Evolutionary conservation across 1,284 basidiomycete genomes (phyloP).

Genomic region (Pseudozyma hubeiensis): DNA sequence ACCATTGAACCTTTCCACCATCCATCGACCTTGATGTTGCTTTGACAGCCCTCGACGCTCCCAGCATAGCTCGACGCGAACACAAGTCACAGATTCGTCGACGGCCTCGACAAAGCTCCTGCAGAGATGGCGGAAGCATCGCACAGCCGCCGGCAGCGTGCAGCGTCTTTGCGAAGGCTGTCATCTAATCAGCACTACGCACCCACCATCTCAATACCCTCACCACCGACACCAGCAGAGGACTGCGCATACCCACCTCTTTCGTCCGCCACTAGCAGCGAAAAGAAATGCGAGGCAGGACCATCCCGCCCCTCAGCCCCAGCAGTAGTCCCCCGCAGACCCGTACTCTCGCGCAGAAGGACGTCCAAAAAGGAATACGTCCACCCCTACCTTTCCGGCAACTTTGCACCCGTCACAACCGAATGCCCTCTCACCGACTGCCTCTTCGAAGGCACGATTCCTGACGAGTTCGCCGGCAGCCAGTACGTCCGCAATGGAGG

Average conservation of each 20-base stretch:
- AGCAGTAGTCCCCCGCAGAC: slow-evolving; percentile 25
- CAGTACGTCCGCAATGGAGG: slow-evolving; percentile 72
- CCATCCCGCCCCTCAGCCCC: slow-evolving; percentile 7
- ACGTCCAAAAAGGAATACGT: slow-evolving; percentile 45
- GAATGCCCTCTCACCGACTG: slow-evolving; percentile 66
- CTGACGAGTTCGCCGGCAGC: slow-evolving; percentile 64
- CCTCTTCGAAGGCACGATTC: slow-evolving; percentile 61
- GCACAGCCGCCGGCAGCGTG: slow-evolving; percentile 10
- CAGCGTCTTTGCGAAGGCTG: slow-evolving; percentile 17
- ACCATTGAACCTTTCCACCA: neutral
- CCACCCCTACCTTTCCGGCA: slow-evolving; percentile 68
- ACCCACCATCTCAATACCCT: slow-evolving; percentile 23
- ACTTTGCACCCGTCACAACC: slow-evolving; percentile 66
- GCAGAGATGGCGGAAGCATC: slow-evolving; percentile 5
- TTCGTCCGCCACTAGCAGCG: slow-evolving; percentile 9
- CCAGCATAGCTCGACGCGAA: neutral
- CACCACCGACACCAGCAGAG: slow-evolving; percentile 17
- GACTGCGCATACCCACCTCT: slow-evolving; percentile 8
- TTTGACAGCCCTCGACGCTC: slow-evolving; percentile 1
- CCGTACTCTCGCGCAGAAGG: slow-evolving; percentile 29
- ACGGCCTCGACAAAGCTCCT: neutral
- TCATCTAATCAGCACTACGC: slow-evolving; percentile 10
- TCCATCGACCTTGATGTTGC: neutral
- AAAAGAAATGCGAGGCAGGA: slow-evolving; percentile 9
- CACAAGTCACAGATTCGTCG: neutral